Evolutionary conservation across 2,329 filamentous ascomycete genomes (phyloP).

Genomic region (Chaetothyriales sp.): DNA sequence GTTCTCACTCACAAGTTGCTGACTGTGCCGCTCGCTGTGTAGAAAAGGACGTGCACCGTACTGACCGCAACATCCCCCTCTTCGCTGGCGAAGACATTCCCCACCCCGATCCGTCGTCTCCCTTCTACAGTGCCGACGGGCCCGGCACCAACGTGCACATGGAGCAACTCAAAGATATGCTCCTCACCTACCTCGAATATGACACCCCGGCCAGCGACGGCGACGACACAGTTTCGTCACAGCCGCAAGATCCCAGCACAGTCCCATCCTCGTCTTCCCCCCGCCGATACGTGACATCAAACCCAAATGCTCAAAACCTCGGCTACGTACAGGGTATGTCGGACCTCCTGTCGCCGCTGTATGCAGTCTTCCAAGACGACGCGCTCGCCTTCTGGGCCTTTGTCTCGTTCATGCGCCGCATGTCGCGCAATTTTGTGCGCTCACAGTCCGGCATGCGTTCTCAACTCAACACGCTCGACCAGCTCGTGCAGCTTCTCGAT

Average conservation of each 20-base stretch:
- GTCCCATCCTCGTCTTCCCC: conserved; percentile 2
- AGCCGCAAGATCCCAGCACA: background rate
- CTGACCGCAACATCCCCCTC: conserved; percentile 85
- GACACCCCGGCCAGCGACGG: conserved; percentile 45
- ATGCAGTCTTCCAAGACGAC: conserved; percentile 94
- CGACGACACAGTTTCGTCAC: conserved; percentile 1
- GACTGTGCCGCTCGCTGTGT: conserved; percentile 34
- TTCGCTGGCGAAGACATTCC: conserved; percentile 94
- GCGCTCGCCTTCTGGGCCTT: conserved; percentile 96
- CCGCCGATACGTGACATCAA: conserved; percentile 9
- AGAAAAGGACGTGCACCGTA: conserved; percentile 98
- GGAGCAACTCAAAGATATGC: conserved; percentile 98
- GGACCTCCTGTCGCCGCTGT: conserved; percentile 86
- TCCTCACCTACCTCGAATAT: conserved; percentile 96
- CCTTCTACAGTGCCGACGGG: conserved; percentile 77
- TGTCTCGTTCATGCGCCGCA: conserved; percentile 88
- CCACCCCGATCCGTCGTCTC: conserved; percentile 89
- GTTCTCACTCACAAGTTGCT: conserved; percentile 35
- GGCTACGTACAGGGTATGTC: conserved; percentile 99
- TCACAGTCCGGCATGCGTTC: conserved; percentile 93
- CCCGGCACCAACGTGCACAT: conserved; percentile 92
- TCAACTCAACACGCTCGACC: conserved; percentile 80
- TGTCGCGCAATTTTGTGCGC: conserved; percentile 92
- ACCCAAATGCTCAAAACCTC: conserved; percentile 47
- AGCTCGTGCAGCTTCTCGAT: conserved; percentile 93